These are phyloP conservation scores for Fusarium tupiense DNA, from an alignment of 2,329 filamentous ascomycete genomes.

Conservation along the genomic window DNA sequence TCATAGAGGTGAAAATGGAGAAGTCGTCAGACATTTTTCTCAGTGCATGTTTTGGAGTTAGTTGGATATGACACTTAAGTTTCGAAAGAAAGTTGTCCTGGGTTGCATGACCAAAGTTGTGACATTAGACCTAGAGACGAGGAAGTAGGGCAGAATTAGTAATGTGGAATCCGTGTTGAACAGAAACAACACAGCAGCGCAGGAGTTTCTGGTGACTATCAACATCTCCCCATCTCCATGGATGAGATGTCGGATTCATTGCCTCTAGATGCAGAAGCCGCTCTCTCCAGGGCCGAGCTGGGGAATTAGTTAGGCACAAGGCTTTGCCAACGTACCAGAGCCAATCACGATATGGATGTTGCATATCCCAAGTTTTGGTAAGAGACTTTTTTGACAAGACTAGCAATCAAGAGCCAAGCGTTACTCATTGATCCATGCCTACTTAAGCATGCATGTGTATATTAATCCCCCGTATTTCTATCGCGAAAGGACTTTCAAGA, in stretches of 20 bases:
- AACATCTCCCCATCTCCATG: not conserved
- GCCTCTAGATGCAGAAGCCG: not conserved
- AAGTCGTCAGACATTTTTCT: constrained; percentile 58
- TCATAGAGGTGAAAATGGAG: constrained; percentile 74
- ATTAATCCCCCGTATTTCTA: not conserved
- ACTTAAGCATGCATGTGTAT: not conserved
- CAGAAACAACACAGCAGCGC: not conserved
- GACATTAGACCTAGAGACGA: not conserved
- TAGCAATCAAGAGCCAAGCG: not conserved
- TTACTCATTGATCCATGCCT: not conserved
- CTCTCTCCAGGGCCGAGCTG: not conserved
- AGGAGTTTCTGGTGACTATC: not conserved
- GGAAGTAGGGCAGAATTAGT: not conserved
- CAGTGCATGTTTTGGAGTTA: not conserved
- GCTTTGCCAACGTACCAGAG: not conserved
- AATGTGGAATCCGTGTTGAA: not conserved
- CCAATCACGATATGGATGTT: not conserved
- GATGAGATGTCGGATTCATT: not conserved
- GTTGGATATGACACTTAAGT: not conserved
- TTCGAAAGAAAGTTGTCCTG: not conserved
- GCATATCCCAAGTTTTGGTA: not conserved
- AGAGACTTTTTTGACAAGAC: not conserved
- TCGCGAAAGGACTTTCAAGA: constrained; percentile 6
- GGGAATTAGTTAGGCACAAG: not conserved
- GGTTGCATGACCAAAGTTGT: not conserved